These are phyloP conservation scores for Thalia dealbata DNA, from an alignment of 176 grass and related monocot species.

Conservation along the genomic window DNA sequence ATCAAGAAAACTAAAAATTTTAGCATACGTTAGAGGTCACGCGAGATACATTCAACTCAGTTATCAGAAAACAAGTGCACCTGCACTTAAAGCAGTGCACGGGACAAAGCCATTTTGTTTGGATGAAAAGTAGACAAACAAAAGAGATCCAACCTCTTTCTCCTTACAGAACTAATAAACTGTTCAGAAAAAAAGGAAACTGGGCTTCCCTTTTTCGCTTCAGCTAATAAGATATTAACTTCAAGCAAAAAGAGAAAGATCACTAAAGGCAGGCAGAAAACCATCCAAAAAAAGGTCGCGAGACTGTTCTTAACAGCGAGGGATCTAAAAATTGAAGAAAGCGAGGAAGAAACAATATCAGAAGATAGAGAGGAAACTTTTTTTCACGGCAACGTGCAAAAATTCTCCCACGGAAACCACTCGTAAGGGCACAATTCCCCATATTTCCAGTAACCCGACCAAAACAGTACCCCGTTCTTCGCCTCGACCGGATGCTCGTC, in stretches of 20 bases:
- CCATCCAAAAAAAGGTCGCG: background rate
- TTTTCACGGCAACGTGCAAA: background rate
- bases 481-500: slow-evolving; percentile 15
- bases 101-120: no score
- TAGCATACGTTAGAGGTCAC: no score
- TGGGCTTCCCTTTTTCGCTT: background rate
- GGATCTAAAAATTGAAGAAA: background rate
- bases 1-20: no score
- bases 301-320: background rate
- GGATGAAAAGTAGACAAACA: background rate
- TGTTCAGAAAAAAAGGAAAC: background rate
- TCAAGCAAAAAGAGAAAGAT: background rate
- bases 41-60: no score
- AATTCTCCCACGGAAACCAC: background rate
- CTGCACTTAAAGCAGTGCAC: no score
- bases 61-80: no score
- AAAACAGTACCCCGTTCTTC: background rate
- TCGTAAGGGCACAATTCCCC: background rate
- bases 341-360: background rate
- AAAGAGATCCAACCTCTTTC: background rate
- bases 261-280: background rate
- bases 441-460: background rate
- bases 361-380: background rate
- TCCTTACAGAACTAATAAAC: background rate
- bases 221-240: background rate